Base-by-base conservation (phyloP, 2,329 filamentous ascomycete genomes). In the Apiospora pterosperma region DNA sequence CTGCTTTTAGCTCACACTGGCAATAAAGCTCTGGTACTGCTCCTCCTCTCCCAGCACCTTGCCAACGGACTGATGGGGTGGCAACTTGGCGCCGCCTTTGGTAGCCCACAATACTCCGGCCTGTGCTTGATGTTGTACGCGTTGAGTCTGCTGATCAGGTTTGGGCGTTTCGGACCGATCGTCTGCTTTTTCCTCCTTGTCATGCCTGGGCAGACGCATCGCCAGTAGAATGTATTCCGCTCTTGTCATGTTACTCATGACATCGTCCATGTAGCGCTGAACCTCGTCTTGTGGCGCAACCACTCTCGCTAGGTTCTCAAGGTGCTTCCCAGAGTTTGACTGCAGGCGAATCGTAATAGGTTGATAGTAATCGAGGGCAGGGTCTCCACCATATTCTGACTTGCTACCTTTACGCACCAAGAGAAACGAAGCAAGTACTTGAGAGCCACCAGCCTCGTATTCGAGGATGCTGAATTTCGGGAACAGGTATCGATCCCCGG, bases 391-490 rank as follows among this genome's bases (percentile, higher is more conserved):
- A 65, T 88, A 87, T 69, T 90, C 88, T 1, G 87, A 85, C n/a
- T 80, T 82, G 69, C 88, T 89, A 36, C 89, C 91, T 74, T 90
- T 90, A 60, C 90, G 88, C 6, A 92, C 90, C 65, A 94, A 88
- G 12, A 96, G 80, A 72, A 95, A 96, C 1, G 91, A 94, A 3
- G 89, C 89, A 52, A 93, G 84, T 2, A 92, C 84, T 64, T 88
- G 84, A 61, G 87, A 85, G 2, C 85, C 85, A 4, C 80, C 76
- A 11, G 80, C 73, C 1, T 89, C 79, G 72, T 87, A 89, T 73
- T 96, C 91, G 61, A 95, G 76, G 38, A 95, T 90, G 75, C 89
- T 91, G 73, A 91, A 90, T 69, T 89, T 91, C 2, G 92, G 92
- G 68, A 96, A 94, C 59, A 92, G 79, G 73, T 92, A 94, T 31